Conservation (phyloP, 495 filamentous ascomycete genomes). For the Jackrogersella multiformis region DNA sequence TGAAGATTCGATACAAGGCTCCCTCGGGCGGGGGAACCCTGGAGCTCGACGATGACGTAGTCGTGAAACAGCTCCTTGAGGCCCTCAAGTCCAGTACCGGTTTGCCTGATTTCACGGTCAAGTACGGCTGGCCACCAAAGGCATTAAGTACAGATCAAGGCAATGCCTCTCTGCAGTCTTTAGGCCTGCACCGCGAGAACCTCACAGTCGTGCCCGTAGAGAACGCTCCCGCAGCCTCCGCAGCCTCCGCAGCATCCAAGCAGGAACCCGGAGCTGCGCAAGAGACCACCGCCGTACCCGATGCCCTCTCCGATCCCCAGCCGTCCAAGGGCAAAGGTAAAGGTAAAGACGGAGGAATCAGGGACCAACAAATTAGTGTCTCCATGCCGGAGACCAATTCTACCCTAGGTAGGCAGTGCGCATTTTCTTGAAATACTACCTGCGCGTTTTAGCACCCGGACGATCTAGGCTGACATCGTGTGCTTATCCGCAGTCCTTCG, state of each 20-base stretch:
- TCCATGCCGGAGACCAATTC: constrained; percentile 32
- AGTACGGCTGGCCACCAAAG: constrained; percentile 86
- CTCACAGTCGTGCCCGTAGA: constrained; percentile 71
- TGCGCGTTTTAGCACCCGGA: constrained; percentile 1
- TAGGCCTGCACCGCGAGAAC: constrained; percentile 84
- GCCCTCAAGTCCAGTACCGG: constrained; percentile 48
- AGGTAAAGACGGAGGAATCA: constrained; percentile 7
- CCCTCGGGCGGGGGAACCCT: constrained; percentile 59
- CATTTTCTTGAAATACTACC: neutral
- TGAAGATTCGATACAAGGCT: constrained; percentile 51
- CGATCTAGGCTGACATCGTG: neutral
- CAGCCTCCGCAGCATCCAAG: neutral
- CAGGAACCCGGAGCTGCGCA: constrained; percentile 6
- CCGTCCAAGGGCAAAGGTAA: neutral
- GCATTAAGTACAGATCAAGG: constrained; percentile 66
- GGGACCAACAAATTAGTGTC: constrained; percentile 43
- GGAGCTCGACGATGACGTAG: constrained; percentile 70
- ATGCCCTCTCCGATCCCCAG: neutral
- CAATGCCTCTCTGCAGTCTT: constrained; percentile 48
- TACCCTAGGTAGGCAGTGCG: constrained; percentile 36
- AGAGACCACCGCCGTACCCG: constrained; percentile 2
- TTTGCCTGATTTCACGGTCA: constrained; percentile 70
- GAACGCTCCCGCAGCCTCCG: constrained; percentile 13
- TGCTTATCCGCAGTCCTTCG: constrained; percentile 69
- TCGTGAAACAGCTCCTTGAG: constrained; percentile 68